These are phyloP conservation scores for Fusarium devonianum DNA, from an alignment of 2,329 filamentous ascomycete species.

Conservation along the genomic window DNA sequence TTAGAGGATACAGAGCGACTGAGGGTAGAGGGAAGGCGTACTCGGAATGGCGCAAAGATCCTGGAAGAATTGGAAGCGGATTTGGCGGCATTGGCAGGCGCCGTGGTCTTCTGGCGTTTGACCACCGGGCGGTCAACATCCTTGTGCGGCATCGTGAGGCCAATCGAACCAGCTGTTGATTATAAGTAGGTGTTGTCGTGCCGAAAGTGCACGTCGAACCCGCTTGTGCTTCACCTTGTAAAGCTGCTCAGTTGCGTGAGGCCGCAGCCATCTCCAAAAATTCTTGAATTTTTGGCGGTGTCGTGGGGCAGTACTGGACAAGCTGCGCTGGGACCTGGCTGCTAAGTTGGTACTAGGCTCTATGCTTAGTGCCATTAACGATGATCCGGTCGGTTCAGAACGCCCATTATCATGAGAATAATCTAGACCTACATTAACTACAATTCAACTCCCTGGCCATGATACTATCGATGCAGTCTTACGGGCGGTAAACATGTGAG, in stretches of 20 bases:
- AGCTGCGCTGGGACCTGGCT: too few species aligned
- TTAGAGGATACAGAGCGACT: conserved; percentile 12
- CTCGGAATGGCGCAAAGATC: conserved; percentile 93
- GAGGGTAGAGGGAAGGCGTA: conserved; percentile 54
- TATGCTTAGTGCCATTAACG: too few species aligned
- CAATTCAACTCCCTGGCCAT: too few species aligned
- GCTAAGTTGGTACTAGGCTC: too few species aligned
- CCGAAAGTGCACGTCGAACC: conserved; percentile 18
- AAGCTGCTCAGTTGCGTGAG: conserved; percentile 29
- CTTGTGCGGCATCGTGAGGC: conserved; percentile 61
- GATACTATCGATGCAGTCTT: too few species aligned
- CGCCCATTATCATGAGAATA: too few species aligned
- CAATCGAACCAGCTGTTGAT: conserved; percentile 9
- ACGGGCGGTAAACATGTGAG: too few species aligned
- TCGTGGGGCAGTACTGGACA: conserved; percentile 27
- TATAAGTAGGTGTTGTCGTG: conserved; percentile 10
- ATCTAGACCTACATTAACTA: too few species aligned
- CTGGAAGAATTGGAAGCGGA: conserved; percentile 65
- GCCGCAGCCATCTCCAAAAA: conserved; percentile 36
- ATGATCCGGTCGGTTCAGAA: too few species aligned
- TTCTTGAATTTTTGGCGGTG: conserved; percentile 46
- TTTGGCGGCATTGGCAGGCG: conserved; percentile 48
- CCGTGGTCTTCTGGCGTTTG: conserved; percentile 75
- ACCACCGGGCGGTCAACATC: conserved; percentile 67
- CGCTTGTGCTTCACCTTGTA: conserved; percentile 28